These are phyloP conservation scores for Millerago galiae DNA, from an alignment of 805 yeast species.

Conservation along the genomic window DNA sequence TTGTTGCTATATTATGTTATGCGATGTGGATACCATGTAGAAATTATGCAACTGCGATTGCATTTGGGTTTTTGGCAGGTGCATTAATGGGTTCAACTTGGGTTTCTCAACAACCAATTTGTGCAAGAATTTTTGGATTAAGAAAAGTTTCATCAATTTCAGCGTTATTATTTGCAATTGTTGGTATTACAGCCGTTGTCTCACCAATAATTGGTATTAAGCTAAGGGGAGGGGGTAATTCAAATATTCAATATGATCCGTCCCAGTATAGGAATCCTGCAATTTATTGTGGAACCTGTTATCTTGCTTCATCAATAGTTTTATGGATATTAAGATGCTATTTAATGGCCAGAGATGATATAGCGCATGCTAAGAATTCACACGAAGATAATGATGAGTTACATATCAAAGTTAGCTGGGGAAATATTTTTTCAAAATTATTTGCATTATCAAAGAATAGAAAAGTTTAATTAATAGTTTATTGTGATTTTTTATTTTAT, in stretches of 20 bases:
- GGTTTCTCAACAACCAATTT: constrained; percentile 42
- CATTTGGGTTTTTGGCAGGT: constrained; percentile 46
- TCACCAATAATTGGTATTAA: constrained; percentile 55
- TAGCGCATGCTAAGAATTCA: constrained; percentile 19
- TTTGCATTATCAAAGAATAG: constrained; percentile 5
- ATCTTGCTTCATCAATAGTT: constrained; percentile 38
- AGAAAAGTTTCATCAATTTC: constrained; percentile 43
- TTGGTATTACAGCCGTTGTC: constrained; percentile 5
- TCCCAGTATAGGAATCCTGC: constrained; percentile 46
- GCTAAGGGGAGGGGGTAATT: constrained; percentile 30
- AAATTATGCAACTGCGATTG: constrained; percentile 47
- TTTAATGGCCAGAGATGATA: constrained; percentile 41
- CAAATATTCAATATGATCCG: constrained; percentile 25
- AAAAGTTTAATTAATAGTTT: constrained; percentile 2
- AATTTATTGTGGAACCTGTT: constrained; percentile 51
- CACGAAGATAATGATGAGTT: constrained; percentile 22
- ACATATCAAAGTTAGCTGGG: constrained; percentile 13
- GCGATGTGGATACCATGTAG: constrained; percentile 53
- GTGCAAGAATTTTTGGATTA: constrained; percentile 47
- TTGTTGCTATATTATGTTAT: constrained; percentile 34
- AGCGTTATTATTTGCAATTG: constrained; percentile 33
- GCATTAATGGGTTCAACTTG: constrained; percentile 54
- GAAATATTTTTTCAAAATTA: not conserved
- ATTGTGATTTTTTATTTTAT: no score
- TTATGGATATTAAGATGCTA: constrained; percentile 47